These are phyloP conservation scores for Amphichorda felina DNA, from an alignment of 2,329 filamentous ascomycete genomes.

Conservation along the genomic window DNA sequence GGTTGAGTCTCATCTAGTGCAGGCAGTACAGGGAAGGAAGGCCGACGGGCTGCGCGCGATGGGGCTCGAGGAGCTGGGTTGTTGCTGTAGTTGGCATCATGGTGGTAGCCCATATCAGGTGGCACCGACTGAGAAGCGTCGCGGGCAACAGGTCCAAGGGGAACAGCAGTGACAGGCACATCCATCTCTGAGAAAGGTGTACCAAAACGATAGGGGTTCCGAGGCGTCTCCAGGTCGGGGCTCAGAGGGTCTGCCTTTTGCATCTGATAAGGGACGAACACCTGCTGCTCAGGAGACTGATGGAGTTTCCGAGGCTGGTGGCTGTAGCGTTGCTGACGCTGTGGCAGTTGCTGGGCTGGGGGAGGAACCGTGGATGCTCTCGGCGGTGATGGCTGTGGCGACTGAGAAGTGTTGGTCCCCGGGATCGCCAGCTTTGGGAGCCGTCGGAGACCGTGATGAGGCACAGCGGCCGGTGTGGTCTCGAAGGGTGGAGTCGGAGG, in stretches of 20 bases:
- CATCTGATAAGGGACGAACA: conserved; percentile 40
- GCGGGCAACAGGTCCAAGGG: conserved; percentile 60
- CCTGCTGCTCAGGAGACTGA: conserved; percentile 10
- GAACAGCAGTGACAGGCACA: conserved; percentile 65
- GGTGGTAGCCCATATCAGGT: conserved; percentile 77
- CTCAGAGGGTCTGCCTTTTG: conserved; percentile 36
- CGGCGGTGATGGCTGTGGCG: conserved; percentile 11
- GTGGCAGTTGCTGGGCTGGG: conserved; percentile 9
- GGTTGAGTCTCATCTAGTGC: conserved; percentile 54
- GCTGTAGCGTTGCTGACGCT: conserved; percentile 1
- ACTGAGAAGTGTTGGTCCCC: conserved; percentile 16
- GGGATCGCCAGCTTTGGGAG: conserved; percentile 55
- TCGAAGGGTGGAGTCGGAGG: conserved; percentile 60
- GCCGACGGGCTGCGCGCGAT: conserved; percentile 46
- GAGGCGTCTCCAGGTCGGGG: conserved; percentile 44
- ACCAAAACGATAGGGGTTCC: conserved; percentile 59
- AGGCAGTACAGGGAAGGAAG: conserved; percentile 57
- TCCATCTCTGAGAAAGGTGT: conserved; percentile 89
- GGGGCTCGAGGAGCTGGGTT: conserved; percentile 29
- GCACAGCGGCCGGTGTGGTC: conserved; percentile 37
- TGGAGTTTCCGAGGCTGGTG: conserved; percentile 8
- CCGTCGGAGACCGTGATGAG: conserved; percentile 42
- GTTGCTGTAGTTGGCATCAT: conserved; percentile 12
- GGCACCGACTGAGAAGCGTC: conserved; percentile 84
- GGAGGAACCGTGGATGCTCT: conserved; percentile 16